Evolutionary conservation across 2,329 filamentous ascomycete species (phyloP).

Genomic region (Aspergillus bombycis): DNA sequence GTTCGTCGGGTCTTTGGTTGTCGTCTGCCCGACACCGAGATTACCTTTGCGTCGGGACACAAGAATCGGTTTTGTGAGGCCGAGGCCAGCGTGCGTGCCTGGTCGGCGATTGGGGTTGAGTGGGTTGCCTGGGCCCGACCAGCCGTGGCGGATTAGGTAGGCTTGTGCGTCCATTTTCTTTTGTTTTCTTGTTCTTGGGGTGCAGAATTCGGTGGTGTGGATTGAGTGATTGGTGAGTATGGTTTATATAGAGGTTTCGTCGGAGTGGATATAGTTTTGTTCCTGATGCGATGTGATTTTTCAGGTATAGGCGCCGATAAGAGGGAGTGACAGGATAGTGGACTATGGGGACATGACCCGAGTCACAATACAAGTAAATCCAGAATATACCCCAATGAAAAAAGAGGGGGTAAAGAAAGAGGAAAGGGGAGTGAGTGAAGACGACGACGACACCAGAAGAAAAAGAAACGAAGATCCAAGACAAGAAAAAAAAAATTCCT

Average conservation of each 20-base stretch:
- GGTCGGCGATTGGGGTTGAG: slow-evolving; percentile 67
- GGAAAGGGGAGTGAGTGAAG: not conserved
- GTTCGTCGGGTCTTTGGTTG: slow-evolving; percentile 65
- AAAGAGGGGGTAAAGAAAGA: not conserved
- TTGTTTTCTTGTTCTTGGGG: not conserved
- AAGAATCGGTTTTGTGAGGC: slow-evolving; percentile 80
- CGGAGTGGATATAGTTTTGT: not conserved
- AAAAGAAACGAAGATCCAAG: not conserved
- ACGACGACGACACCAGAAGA: no score
- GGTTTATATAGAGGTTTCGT: not conserved
- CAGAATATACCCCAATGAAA: not conserved
- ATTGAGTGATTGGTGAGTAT: not conserved
- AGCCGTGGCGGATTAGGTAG: slow-evolving; percentile 83
- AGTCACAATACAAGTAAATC: not conserved
- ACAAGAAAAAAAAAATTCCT: not conserved
- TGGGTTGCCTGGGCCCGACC: slow-evolving; percentile 85
- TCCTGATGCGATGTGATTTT: not conserved
- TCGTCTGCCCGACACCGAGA: slow-evolving; percentile 80
- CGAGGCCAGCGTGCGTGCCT: slow-evolving; percentile 64
- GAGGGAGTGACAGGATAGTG: not conserved
- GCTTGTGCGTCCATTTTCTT: slow-evolving; percentile 78
- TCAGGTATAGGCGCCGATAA: not conserved
- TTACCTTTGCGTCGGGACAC: slow-evolving; percentile 80
- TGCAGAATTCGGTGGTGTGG: not conserved
- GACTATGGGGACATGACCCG: not conserved